Evolutionary conservation across 2,329 filamentous ascomycete genomes (phyloP), one percentile per base, ranked within the genome.

Genomic region (Mycosphaerelloides madeirae): DNA sequence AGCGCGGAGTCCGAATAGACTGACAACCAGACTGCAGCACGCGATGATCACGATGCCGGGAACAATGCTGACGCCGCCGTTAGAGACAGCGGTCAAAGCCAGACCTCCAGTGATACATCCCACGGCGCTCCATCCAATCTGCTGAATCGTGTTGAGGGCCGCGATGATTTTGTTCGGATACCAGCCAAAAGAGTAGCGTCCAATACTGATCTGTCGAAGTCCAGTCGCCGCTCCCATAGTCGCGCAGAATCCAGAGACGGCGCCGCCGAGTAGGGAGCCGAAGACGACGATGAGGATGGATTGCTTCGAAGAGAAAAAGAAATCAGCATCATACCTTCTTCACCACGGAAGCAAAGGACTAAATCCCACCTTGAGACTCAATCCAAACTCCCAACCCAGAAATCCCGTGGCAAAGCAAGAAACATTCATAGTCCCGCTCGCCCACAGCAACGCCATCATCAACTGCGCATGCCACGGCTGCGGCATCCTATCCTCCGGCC

Each of bases 181-280:
- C 66, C 71, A 74, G n/a, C 72, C 72, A 46, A 75, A 72, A n/a
- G 69, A 70, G 52, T 71, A 73, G 38, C 71, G 62, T 38, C 68
- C 66, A 22, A 70, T 65, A 2, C 62, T 61, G 37, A 75, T 72
- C 43, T 71, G 67, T 37, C 72, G 65, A 16, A 75, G 58, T 44
- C 63, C 63, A 2, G 62, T 65, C 3, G 61, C 53, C 1, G 63
- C 52, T 3, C 63, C 63, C 25, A 65, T 51, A 3, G 60, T 65
- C 4, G 63, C 63, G 41, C 58, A 61, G 45, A 63, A 65, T 7
- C 61, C 63, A 12, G 55, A 50, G 3, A 62, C 51, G 14, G 59
- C 56, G 14, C 57, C 59, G 12, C 63, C 63, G 1, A 65, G 49
- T 1, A 65, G 22, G 1, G 62, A 64, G 3, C 49, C 62, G 28